Percentiles rank a stretch among this genome's conserved stretches.
These are phyloP conservation scores for Dactylonectria estremocensis DNA, from an alignment of 2,329 filamentous ascomycete genomes.

Conservation along the genomic window DNA sequence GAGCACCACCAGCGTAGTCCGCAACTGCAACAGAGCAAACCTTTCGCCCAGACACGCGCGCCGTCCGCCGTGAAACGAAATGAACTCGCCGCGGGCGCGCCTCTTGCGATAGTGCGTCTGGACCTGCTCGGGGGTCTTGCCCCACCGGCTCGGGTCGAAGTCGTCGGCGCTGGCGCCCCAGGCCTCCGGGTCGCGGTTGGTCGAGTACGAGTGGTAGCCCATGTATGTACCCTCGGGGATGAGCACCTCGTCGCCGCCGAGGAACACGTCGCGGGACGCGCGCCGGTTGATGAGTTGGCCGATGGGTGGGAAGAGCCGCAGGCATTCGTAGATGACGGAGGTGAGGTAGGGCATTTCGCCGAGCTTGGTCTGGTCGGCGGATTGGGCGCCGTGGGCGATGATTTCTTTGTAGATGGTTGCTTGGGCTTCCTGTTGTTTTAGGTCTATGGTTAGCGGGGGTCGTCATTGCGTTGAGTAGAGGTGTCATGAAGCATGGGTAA, in stretches of 20 bases:
- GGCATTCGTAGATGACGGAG: slow-evolving; percentile 61
- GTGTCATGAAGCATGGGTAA: no score
- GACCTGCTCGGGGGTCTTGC: slow-evolving; percentile 52
- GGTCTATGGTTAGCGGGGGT: no score
- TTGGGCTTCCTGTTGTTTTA: slow-evolving; percentile 46
- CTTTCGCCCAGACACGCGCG: slow-evolving; percentile 59
- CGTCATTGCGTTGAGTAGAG: no score
- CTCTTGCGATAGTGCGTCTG: slow-evolving; percentile 53
- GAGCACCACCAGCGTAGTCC: slow-evolving; percentile 53
- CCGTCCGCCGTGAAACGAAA: slow-evolving; percentile 59
- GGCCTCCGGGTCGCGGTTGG: slow-evolving; percentile 53
- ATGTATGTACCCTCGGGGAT: slow-evolving; percentile 57
- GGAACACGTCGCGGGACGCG: slow-evolving; percentile 41
- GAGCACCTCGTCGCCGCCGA: slow-evolving; percentile 50
- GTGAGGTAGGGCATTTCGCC: slow-evolving; percentile 59
- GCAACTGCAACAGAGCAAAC: slow-evolving; percentile 57
- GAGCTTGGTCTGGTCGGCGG: slow-evolving; percentile 37
- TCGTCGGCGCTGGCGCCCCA: slow-evolving; percentile 53
- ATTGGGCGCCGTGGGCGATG: slow-evolving; percentile 12
- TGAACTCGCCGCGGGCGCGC: slow-evolving; percentile 56
- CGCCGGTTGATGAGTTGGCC: slow-evolving; percentile 65
- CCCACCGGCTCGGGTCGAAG: slow-evolving; percentile 59
- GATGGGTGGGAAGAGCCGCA: slow-evolving; percentile 65
- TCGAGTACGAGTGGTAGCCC: slow-evolving; percentile 59
- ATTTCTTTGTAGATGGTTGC: slow-evolving; percentile 52